A percentile compares a stretch with the other conserved stretches of the same genome.
Conservation (phyloP, 2,329 filamentous ascomycete species). For the Alternaria gansuensis region DNA sequence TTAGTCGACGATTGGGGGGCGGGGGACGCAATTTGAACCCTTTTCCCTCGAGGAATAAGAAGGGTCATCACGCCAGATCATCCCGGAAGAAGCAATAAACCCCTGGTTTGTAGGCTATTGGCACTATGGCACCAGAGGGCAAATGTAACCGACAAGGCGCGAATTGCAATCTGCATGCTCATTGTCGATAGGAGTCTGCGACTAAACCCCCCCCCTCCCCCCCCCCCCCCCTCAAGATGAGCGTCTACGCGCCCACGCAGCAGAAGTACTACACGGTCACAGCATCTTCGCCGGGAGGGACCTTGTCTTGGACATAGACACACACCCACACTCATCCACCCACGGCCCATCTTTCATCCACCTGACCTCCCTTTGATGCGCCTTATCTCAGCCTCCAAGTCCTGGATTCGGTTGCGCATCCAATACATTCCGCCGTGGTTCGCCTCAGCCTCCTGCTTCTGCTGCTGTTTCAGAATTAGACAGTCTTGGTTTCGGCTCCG, state of each 20-base stretch:
- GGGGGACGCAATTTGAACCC: constrained; percentile 5
- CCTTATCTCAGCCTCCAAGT: not conserved
- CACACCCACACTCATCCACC: not conserved
- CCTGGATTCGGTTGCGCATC: not conserved
- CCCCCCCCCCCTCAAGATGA: too few species aligned
- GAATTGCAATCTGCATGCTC: not conserved
- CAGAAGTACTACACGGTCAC: not conserved
- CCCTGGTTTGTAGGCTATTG: constrained; percentile 1
- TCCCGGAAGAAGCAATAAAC: constrained; percentile 6
- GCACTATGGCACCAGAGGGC: not conserved
- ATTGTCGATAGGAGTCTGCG: not conserved
- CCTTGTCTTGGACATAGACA: not conserved
- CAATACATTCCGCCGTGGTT: constrained; percentile 5
- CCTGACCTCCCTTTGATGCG: constrained; percentile 8
- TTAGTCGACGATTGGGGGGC: not conserved
- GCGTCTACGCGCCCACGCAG: not conserved
- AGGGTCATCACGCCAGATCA: constrained; percentile 1
- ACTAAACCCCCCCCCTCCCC: too few species aligned
- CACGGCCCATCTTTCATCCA: not conserved
- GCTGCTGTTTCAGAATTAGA: constrained; percentile 2
- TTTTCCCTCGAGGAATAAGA: not conserved
- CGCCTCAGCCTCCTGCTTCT: constrained; percentile 7
- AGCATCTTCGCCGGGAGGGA: not conserved
- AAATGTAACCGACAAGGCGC: not conserved
- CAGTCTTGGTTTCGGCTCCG: constrained; percentile 1